phyloP scores from a whole-genome alignment of 176 grass and related monocot species.

The Paspalum notatum region DNA sequence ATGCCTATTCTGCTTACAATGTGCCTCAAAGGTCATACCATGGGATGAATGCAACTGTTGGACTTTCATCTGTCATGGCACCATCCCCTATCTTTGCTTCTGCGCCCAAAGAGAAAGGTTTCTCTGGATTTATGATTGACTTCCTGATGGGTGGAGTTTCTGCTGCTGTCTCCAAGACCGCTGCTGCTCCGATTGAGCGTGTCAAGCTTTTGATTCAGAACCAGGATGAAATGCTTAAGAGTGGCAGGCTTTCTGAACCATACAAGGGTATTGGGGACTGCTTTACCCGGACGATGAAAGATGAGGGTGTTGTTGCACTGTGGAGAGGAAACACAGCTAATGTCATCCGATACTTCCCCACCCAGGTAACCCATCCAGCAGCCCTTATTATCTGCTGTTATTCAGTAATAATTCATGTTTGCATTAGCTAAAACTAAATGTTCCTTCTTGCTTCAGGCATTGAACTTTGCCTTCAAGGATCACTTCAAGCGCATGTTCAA shows the following conservation, averaged over 20 bases:
- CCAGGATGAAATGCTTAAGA: slow-evolving; percentile 71
- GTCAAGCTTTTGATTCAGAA: slow-evolving; percentile 74
- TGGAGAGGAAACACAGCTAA: slow-evolving; percentile 79
- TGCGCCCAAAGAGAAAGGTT: slow-evolving; percentile 57
- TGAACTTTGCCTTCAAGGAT: slow-evolving; percentile 75
- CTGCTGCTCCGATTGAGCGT: slow-evolving; percentile 73
- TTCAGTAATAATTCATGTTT: neutral
- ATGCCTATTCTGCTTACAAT: slow-evolving; percentile 21
- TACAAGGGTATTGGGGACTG: slow-evolving; percentile 68
- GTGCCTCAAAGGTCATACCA: slow-evolving; percentile 30
- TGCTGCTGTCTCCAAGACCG: slow-evolving; percentile 67
- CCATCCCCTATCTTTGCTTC: slow-evolving; percentile 50
- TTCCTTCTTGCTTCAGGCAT: slow-evolving; percentile 42
- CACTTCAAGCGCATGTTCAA: slow-evolving; percentile 82
- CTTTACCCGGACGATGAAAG: slow-evolving; percentile 57
- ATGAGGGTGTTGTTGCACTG: slow-evolving; percentile 58
- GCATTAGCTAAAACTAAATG: neutral
- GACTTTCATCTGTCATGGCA: slow-evolving; percentile 28
- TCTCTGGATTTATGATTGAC: slow-evolving; percentile 66
- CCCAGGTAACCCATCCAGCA: slow-evolving; percentile 46
- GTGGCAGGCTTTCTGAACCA: slow-evolving; percentile 56
- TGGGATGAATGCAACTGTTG: slow-evolving; percentile 16
- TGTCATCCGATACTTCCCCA: slow-evolving; percentile 76
- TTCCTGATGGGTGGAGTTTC: slow-evolving; percentile 75
- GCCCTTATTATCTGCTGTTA: neutral